Conservation (phyloP, 2,329 filamentous ascomycete species). For the Phyllosticta citribraziliensis region DNA sequence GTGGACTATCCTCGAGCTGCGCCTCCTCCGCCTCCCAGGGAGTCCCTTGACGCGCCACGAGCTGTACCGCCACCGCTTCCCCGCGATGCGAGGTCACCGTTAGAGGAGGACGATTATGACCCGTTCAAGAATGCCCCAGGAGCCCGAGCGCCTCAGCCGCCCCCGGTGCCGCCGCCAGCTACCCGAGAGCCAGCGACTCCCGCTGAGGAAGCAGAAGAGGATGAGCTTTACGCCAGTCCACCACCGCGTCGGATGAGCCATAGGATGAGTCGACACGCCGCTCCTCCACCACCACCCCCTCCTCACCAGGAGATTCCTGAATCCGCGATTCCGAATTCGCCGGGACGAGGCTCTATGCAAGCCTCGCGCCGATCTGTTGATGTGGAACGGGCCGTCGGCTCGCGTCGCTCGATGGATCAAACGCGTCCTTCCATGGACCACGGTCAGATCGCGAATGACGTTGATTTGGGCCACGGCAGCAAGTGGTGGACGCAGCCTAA, state of each 20-base stretch:
- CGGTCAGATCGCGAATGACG: slow-evolving; percentile 77
- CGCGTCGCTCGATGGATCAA: slow-evolving; percentile 63
- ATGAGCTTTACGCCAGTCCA: slow-evolving; percentile 26
- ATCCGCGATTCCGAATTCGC: slow-evolving; percentile 24
- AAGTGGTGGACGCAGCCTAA: slow-evolving; percentile 85
- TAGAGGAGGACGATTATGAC: slow-evolving; percentile 57
- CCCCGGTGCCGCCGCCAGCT: slow-evolving; percentile 27
- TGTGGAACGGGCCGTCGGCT: slow-evolving; percentile 42
- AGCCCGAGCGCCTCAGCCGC: slow-evolving; percentile 22
- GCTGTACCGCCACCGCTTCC: slow-evolving; percentile 56
- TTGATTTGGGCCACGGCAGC: slow-evolving; percentile 65
- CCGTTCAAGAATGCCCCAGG: slow-evolving; percentile 40
- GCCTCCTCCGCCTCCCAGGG: slow-evolving; percentile 51
- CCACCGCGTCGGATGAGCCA: slow-evolving; percentile 20
- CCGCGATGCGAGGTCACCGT: slow-evolving; percentile 26
- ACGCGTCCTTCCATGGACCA: slow-evolving; percentile 64
- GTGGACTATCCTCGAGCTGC: slow-evolving; percentile 37
- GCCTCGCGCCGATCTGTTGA: slow-evolving; percentile 53
- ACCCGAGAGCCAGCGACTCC: slow-evolving; percentile 12
- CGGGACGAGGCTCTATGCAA: slow-evolving; percentile 18
- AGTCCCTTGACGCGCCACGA: slow-evolving; percentile 62
- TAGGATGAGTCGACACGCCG: slow-evolving; percentile 19
- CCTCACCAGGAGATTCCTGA: slow-evolving; percentile 27
- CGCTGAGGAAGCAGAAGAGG: slow-evolving; percentile 22
- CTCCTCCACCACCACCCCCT: slow-evolving; percentile 25